phyloP scores from a whole-genome alignment of 179 eudicot genomes.

The Silene coronaria region DNA sequence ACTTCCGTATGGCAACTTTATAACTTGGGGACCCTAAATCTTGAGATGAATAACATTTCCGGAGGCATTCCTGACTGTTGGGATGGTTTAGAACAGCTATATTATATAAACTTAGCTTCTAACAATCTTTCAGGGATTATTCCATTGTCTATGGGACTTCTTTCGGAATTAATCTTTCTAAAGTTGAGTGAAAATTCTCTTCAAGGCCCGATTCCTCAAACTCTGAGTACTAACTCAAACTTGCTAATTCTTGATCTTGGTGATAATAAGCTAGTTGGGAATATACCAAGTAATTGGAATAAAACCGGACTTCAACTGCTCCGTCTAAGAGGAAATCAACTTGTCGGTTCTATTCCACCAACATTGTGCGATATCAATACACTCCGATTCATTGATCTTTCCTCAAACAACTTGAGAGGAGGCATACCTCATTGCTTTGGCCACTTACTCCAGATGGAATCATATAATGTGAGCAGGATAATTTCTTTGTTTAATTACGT shows the following conservation, averaged over 20 bases:
- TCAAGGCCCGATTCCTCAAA: constrained; percentile 21
- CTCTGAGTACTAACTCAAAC: not conserved
- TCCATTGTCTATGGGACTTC: constrained; percentile 19
- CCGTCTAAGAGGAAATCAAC: not conserved
- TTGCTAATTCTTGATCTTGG: constrained; percentile 28
- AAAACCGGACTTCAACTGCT: not conserved
- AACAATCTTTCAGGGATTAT: constrained; percentile 25
- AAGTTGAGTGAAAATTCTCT: constrained; percentile 23
- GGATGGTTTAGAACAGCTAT: not conserved
- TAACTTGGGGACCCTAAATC: constrained; percentile 1
- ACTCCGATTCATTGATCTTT: constrained; percentile 30
- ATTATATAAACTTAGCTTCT: constrained; percentile 18
- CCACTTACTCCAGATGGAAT: constrained; percentile 14
- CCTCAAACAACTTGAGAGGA: constrained; percentile 30
- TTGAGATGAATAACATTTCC: constrained; percentile 25
- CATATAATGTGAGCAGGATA: too few relatives aligned
- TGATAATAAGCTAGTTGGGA: constrained; percentile 26
- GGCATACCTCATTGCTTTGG: constrained; percentile 34
- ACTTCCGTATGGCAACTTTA: not conserved
- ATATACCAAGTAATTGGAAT: constrained; percentile 21
- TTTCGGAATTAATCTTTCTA: not conserved
- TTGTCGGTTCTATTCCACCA: constrained; percentile 31
- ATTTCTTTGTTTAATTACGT: too few relatives aligned
- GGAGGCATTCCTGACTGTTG: constrained; percentile 33
- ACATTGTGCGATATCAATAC: constrained; percentile 20